These are phyloP conservation scores for Isochrysis galbana DNA, from an alignment of 78 protist species.

Conservation along the genomic window DNA sequence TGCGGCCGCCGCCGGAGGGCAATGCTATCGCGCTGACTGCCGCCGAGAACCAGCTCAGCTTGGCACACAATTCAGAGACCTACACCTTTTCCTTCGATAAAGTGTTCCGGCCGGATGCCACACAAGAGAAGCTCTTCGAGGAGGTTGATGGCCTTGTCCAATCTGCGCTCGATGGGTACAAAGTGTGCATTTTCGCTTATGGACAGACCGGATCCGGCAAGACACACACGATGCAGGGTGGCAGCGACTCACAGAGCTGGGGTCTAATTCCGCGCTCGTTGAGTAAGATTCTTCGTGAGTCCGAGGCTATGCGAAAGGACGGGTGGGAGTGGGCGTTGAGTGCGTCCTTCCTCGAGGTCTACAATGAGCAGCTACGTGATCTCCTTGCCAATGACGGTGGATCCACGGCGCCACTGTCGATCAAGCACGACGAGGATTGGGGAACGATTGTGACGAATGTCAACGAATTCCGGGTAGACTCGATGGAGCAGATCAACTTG, in stretches of 20 bases:
- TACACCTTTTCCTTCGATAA: conserved; percentile 61
- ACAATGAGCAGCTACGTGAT: conserved; percentile 45
- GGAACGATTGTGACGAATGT: not conserved
- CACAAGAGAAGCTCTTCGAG: conserved; percentile 53
- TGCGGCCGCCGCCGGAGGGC: conserved; percentile 50
- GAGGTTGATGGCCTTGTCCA: conserved; percentile 47
- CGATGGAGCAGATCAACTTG: not conserved
- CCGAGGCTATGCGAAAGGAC: not conserved
- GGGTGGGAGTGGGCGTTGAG: conserved; percentile 4
- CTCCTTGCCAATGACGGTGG: not conserved
- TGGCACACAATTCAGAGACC: not conserved
- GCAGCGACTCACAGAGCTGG: not conserved
- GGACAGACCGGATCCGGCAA: conserved; percentile 60
- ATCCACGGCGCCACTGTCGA: not conserved
- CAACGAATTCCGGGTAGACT: not conserved
- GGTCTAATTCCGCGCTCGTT: conserved; percentile 39
- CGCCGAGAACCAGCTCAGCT: not conserved
- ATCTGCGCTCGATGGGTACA: conserved; percentile 48
- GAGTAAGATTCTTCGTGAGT: conserved; percentile 7
- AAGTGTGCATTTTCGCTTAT: conserved; percentile 58
- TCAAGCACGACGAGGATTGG: not conserved
- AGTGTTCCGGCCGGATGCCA: conserved; percentile 58
- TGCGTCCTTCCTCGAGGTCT: conserved; percentile 40
- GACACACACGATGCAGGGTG: conserved; percentile 61
- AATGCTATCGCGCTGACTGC: not conserved